Conservation (phyloP, 495 filamentous ascomycete species). For the Patellaria atrata region DNA sequence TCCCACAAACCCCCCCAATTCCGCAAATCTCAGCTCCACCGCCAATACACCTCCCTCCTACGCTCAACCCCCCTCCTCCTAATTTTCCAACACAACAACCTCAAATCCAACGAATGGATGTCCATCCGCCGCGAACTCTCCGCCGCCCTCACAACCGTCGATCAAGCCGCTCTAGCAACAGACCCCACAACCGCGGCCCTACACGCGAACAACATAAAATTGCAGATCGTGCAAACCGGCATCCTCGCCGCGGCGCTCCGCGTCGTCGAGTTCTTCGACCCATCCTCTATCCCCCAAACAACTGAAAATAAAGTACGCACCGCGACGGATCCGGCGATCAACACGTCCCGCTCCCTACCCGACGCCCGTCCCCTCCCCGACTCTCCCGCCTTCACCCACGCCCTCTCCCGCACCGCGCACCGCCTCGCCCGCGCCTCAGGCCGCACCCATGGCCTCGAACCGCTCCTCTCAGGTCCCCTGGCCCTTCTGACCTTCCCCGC, state of each 20-base stretch:
- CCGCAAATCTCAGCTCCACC: conserved; percentile 88
- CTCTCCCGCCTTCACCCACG: conserved; percentile 50
- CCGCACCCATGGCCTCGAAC: conserved; percentile 36
- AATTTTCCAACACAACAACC: conserved; percentile 94
- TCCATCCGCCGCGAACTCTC: conserved; percentile 70
- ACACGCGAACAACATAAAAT: conserved; percentile 42
- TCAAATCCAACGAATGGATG: conserved; percentile 76
- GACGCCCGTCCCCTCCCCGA: conserved; percentile 20
- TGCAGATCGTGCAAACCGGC: conserved; percentile 74
- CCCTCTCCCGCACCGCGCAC: conserved; percentile 47
- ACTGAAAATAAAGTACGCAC: conserved; percentile 5
- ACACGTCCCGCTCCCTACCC: conserved; percentile 22
- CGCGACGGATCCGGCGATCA: conserved; percentile 20
- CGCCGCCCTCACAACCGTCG: conserved; percentile 51
- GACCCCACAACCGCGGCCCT: conserved; percentile 25
- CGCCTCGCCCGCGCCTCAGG: conserved; percentile 33
- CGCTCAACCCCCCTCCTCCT: conserved; percentile 79
- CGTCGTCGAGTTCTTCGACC: conserved; percentile 75
- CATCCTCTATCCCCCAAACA: conserved; percentile 28
- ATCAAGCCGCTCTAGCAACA: conserved; percentile 36
- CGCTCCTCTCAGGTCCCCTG: conserved; percentile 67
- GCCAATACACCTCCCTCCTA: conserved; percentile 84
- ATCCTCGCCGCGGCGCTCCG: conserved; percentile 75
- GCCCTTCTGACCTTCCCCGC: conserved; percentile 66
- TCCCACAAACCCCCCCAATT: conserved; percentile 73